These are phyloP conservation scores for Linum usitatissimum DNA, from an alignment of 345 rosid genomes.

Conservation along the genomic window DNA sequence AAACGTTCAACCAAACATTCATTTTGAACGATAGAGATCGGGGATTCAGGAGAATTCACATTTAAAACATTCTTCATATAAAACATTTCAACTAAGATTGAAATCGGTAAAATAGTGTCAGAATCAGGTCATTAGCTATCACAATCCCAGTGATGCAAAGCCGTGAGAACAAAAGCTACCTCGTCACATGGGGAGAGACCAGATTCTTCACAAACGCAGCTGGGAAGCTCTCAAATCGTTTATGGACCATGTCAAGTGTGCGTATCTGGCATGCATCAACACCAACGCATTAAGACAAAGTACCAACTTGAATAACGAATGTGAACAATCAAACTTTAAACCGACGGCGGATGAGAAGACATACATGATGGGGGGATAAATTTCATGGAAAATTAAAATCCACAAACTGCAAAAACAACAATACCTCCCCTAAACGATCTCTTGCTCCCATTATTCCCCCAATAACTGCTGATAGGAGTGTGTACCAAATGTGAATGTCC, in stretches of 20 bases:
- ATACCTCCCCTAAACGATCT: constrained; percentile 95
- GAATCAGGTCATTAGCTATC: not conserved
- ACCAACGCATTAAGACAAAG: constrained; percentile 2
- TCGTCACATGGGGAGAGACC: constrained; percentile 47
- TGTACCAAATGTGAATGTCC: constrained; percentile 96
- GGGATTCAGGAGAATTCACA: not conserved
- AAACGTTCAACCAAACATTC: not conserved
- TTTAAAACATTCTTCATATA: too few relatives aligned
- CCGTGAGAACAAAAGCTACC: constrained; percentile 27
- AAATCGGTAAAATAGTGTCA: not conserved
- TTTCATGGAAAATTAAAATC: too few relatives aligned
- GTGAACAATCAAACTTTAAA: not conserved
- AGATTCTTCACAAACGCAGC: constrained; percentile 81
- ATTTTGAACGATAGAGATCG: not conserved
- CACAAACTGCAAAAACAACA: not conserved
- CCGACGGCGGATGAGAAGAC: not conserved
- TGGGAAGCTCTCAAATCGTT: constrained; percentile 97
- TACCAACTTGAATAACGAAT: not conserved
- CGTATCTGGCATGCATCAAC: constrained; percentile 52
- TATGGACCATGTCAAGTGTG: constrained; percentile 86
- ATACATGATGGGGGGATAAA: not conserved
- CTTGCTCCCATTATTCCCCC: constrained; percentile 99
- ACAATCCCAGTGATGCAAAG: not conserved
- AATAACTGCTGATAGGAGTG: constrained; percentile 78
- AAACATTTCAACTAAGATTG: too few relatives aligned